Conservation (phyloP, 208 protist species). For the Leishmania turanica region DNA sequence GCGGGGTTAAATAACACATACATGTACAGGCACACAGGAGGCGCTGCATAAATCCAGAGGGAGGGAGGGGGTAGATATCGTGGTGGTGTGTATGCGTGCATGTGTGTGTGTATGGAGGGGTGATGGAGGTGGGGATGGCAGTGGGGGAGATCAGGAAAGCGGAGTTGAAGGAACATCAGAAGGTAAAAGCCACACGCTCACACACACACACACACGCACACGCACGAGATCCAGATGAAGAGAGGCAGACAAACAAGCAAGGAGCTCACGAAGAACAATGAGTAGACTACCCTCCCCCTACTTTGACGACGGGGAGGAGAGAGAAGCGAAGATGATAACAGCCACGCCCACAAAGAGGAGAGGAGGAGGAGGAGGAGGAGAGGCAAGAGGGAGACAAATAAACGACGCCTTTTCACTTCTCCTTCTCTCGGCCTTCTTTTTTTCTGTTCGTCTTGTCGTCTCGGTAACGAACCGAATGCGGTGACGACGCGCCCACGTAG, state of each 20-base stretch:
- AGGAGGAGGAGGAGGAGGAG: constrained; percentile 14
- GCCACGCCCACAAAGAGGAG: constrained; percentile 9
- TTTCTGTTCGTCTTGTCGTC: neutral
- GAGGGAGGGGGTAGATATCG: neutral
- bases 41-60: neutral
- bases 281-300: neutral
- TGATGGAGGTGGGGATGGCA: neutral
- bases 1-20: neutral
- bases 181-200: neutral
- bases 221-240: neutral
- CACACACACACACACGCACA: neutral
- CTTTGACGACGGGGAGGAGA: neutral
- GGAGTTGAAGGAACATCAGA: neutral
- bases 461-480: neutral
- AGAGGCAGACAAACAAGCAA: constrained; percentile 1
- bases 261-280: neutral
- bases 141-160: neutral
- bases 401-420: neutral
- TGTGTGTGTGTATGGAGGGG: neutral
- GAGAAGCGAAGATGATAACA: constrained; percentile 5
- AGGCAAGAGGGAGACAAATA: neutral
- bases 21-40: neutral
- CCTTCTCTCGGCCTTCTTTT: neutral
- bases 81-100: neutral
- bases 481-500: neutral